Evolutionary conservation across 148 eudicot genomes (phyloP).

Genomic region (Fagopyrum homotropicum): DNA sequence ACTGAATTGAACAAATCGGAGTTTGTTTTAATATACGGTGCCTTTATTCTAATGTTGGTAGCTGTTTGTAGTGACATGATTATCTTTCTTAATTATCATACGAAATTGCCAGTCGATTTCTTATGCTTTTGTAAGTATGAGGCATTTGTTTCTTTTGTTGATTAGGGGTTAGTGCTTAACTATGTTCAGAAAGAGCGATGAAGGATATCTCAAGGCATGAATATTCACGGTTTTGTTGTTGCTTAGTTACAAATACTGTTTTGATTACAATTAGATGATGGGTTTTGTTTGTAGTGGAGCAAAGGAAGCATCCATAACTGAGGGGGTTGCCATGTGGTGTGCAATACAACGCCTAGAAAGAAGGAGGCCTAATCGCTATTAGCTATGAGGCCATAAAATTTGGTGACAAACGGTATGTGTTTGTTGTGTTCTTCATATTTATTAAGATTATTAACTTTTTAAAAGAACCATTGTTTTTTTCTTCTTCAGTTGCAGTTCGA

Average conservation of each 20-base stretch:
- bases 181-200: no score
- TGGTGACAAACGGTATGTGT: slow-evolving; percentile 81
- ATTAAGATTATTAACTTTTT: slow-evolving; percentile 9
- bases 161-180: neutral
- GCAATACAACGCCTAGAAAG: slow-evolving; percentile 93
- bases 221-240: neutral
- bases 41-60: no score
- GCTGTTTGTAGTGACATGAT: no score
- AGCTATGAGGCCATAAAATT: slow-evolving; percentile 82
- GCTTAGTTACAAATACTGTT: neutral
- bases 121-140: no score
- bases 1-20: no score
- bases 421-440: neutral
- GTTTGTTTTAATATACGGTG: no score
- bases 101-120: no score
- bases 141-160: no score
- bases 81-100: no score
- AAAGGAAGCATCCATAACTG: slow-evolving; percentile 64
- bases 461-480: slow-evolving; percentile 8
- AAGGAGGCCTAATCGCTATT: slow-evolving; percentile 89
- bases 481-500: slow-evolving; percentile 41
- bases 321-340: slow-evolving; percentile 85
- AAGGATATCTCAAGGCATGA: no score
- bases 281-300: slow-evolving; percentile 53
- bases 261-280: neutral